Percentiles rank a stretch among this genome's conserved stretches.
phyloP scores from a whole-genome alignment of 1,284 basidiomycete species.

The Gymnopus androsaceus region DNA sequence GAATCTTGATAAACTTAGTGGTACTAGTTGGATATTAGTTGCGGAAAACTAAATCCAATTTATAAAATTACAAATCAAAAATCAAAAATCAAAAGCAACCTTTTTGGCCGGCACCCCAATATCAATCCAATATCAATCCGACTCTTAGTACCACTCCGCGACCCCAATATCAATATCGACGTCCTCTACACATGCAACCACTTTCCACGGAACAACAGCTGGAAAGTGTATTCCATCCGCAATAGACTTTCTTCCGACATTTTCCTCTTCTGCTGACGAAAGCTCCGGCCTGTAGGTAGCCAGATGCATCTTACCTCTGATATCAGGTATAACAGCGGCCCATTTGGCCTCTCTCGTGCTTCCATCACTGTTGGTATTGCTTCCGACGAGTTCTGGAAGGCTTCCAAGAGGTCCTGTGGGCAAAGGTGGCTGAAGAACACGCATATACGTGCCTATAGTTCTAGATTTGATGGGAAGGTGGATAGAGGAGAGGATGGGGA shows the following conservation, averaged over 20 bases:
- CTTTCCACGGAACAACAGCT: conserved; percentile 19
- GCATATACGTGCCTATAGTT: background rate
- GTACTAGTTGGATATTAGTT: no score
- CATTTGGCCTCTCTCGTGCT: background rate
- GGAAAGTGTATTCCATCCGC: conserved; percentile 22
- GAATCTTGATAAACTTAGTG: no score
- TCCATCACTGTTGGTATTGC: background rate
- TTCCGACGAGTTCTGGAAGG: conserved; percentile 4
- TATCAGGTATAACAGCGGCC: background rate
- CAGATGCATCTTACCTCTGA: conserved; percentile 5
- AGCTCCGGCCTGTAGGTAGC: background rate
- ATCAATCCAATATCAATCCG: no score
- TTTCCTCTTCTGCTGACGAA: background rate
- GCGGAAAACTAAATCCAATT: no score
- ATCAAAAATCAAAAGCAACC: no score
- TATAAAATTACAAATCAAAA: no score
- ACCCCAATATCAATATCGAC: conserved; percentile 18
- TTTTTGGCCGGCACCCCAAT: no score
- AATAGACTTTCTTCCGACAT: conserved; percentile 6
- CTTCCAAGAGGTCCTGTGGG: conserved; percentile 7
- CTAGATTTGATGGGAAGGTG: conserved; percentile 2
- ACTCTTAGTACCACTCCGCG: conserved; percentile 13
- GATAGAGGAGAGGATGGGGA: conserved; percentile 12
- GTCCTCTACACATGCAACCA: conserved; percentile 17
- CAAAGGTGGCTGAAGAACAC: conserved; percentile 13